These are phyloP conservation scores for Solanum hybrid DNA, from an alignment of 305 asterid genomes.

Conservation along the genomic window DNA sequence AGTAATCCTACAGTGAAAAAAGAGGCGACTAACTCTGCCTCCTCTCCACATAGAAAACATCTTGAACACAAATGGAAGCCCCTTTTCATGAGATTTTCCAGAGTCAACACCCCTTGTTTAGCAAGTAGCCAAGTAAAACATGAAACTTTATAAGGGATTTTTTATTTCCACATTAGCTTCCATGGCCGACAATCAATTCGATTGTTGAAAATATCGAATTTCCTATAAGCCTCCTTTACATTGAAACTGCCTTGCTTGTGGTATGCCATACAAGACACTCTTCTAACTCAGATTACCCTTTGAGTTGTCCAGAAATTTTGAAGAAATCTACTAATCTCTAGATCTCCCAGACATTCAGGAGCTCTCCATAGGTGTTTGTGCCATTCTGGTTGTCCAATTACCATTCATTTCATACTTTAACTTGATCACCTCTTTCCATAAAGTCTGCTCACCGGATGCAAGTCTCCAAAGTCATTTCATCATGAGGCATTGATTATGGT, in stretches of 20 bases:
- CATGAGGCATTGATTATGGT: neutral
- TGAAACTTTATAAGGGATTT: neutral
- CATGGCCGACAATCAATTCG: neutral
- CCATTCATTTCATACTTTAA: neutral
- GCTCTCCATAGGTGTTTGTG: neutral
- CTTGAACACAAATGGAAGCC: neutral
- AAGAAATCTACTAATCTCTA: neutral
- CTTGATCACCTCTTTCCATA: neutral
- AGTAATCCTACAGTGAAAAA: neutral
- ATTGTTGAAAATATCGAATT: neutral
- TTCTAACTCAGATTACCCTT: neutral
- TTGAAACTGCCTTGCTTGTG: neutral
- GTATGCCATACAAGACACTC: neutral
- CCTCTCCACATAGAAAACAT: neutral
- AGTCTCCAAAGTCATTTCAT: neutral
- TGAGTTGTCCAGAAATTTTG: neutral
- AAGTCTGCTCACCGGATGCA: neutral
- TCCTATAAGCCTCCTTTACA: neutral
- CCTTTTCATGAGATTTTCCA: neutral
- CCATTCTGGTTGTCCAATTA: neutral
- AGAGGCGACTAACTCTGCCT: neutral
- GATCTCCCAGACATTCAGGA: neutral
- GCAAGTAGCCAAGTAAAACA: neutral
- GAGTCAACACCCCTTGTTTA: neutral
- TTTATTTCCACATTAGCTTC: neutral